phyloP scores from a whole-genome alignment of 345 rosid species.

The Acer campestre region DNA sequence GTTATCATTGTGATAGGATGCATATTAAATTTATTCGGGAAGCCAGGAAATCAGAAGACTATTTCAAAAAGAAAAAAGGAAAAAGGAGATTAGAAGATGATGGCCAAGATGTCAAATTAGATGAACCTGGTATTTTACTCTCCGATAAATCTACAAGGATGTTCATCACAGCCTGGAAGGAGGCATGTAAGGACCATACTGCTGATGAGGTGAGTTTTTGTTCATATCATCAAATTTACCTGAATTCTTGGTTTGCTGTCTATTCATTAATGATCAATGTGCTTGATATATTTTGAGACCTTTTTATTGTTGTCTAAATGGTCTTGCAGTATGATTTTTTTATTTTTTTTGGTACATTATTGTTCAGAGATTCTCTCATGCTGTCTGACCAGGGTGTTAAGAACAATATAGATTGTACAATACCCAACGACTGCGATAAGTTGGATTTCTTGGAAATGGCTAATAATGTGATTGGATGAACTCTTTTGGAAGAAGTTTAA shows the following conservation, averaged over 20 bases:
- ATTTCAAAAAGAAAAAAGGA: constrained; percentile 34
- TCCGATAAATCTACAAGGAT: constrained; percentile 41
- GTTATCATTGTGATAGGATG: constrained; percentile 52
- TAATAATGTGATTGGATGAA: no score
- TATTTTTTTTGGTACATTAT: no score
- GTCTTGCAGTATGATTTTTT: no score
- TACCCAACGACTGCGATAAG: no score
- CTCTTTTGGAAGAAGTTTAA: no score
- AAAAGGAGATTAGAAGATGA: constrained; percentile 30
- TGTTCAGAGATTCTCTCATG: no score
- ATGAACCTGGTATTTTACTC: constrained; percentile 53
- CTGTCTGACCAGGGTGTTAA: no score
- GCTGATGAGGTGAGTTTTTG: constrained; percentile 50
- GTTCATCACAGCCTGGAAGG: constrained; percentile 88
- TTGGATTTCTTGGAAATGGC: no score
- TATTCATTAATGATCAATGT: no score
- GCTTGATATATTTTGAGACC: no score
- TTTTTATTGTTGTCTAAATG: no score
- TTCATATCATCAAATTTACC: not conserved
- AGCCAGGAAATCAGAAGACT: constrained; percentile 60
- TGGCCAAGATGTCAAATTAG: constrained; percentile 21
- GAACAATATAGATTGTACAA: no score
- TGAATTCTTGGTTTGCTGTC: not conserved
- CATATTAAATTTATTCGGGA: constrained; percentile 58
- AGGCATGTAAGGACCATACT: constrained; percentile 60